phyloP scores from a whole-genome alignment of 148 eudicot species.

The Chenopodium suecicum region DNA sequence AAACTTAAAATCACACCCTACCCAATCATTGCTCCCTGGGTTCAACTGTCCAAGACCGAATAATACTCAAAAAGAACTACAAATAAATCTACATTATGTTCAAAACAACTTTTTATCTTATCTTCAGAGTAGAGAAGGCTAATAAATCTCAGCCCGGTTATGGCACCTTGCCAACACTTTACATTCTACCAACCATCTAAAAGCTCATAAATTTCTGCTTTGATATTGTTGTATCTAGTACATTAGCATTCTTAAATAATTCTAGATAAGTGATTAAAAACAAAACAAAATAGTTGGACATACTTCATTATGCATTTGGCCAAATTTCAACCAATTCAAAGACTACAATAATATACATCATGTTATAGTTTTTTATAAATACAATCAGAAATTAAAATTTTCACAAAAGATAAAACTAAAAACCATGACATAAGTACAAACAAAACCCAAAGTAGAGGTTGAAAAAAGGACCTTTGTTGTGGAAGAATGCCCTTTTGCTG shows the following conservation, averaged over 20 bases:
- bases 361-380: not conserved
- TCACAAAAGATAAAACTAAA: not conserved
- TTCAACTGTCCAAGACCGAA: not conserved
- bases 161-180: not conserved
- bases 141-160: not conserved
- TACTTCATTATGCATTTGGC: not conserved
- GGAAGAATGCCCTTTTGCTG: conserved; percentile 16
- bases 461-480: conserved; percentile 22
- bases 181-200: not conserved
- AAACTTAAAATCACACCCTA: not conserved
- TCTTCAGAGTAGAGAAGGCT: not conserved
- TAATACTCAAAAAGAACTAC: not conserved
- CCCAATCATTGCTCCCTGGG: not conserved
- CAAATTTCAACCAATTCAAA: not conserved
- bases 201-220: too few relatives aligned
- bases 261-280: too few relatives aligned
- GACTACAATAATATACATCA: not conserved
- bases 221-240: too few relatives aligned
- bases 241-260: not conserved
- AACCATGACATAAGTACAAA: too few relatives aligned
- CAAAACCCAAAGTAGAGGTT: not conserved
- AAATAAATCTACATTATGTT: not conserved
- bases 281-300: not conserved
- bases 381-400: not conserved
- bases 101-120: not conserved